Conservation (phyloP, 1,284 basidiomycete genomes). For the Schizophyllum commune region DNA sequence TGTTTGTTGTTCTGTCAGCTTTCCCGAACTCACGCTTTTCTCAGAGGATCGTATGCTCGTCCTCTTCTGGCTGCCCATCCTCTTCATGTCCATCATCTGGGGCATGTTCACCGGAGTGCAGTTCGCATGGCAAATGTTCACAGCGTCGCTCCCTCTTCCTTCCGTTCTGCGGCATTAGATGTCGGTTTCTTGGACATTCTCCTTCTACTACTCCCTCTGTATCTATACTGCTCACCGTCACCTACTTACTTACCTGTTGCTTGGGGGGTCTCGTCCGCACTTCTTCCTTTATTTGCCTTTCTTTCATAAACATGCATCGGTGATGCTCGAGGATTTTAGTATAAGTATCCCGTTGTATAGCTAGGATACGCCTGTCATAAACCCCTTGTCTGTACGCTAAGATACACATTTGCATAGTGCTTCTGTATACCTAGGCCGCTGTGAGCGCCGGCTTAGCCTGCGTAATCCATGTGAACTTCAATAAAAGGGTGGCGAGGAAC, state of each 20-base stretch:
- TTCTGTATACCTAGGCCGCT: neutral
- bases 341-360: neutral
- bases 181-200: neutral
- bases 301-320: neutral
- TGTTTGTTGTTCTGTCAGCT: conserved; percentile 3
- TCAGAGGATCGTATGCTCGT: conserved; percentile 89
- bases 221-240: neutral
- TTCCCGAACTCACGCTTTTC: conserved; percentile 7
- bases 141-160: neutral
- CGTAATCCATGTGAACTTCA: no score
- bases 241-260: neutral
- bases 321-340: neutral
- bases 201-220: neutral
- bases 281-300: neutral
- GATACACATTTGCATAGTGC: neutral
- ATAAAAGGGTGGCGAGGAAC: neutral
- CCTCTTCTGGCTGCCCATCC: conserved; percentile 90
- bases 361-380: neutral
- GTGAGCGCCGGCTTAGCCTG: no score
- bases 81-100: conserved; percentile 32
- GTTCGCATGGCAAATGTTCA: neutral
- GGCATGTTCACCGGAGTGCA: neutral
- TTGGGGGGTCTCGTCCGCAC: neutral
- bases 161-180: neutral
- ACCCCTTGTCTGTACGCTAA: neutral